Percentiles rank a stretch among this genome's conserved stretches.
Evolutionary conservation across 2,329 filamentous ascomycete genomes (phyloP).

Genomic region (Xylaria sp.): DNA sequence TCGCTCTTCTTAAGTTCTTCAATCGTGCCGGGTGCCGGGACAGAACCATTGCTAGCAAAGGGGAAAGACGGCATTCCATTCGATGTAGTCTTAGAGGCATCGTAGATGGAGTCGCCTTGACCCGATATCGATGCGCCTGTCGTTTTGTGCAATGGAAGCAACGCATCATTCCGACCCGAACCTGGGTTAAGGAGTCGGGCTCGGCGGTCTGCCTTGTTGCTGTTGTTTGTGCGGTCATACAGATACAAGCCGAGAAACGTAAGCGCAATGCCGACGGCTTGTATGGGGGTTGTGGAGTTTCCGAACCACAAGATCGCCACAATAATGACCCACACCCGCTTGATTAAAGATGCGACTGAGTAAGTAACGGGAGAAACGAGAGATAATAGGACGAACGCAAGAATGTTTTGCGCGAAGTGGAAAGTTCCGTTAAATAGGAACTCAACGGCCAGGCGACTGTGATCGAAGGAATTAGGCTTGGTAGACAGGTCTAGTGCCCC

Average conservation of each 20-base stretch:
- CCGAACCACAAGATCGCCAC: conserved; percentile 96
- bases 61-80: conserved; percentile 33
- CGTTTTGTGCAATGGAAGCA: conserved; percentile 61
- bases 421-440: conserved; percentile 96
- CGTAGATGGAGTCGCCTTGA: conserved; percentile 34
- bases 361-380: conserved; percentile 96
- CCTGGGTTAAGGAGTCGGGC: conserved; percentile 60
- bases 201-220: conserved; percentile 78
- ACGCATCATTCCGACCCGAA: conserved; percentile 37
- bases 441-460: conserved; percentile 70
- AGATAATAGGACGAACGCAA: conserved; percentile 87
- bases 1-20: conserved; percentile 55
- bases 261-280: conserved; percentile 77
- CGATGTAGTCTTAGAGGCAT: conserved; percentile 34
- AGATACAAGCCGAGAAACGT: conserved; percentile 92
- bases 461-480: conserved; percentile 64
- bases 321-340: conserved; percentile 93
- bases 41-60: conserved; percentile 46
- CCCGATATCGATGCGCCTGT: conserved; percentile 33
- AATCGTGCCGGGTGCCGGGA: conserved; percentile 29
- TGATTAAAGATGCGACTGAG: conserved; percentile 91
- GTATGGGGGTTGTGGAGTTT: conserved; percentile 75
- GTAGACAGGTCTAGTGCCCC: conserved; percentile 62
- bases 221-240: conserved; percentile 87
- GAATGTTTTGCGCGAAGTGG: conserved; percentile 93